phyloP scores from a whole-genome alignment of 495 filamentous ascomycete genomes.

The Hypoxylon lienhwacheense region DNA sequence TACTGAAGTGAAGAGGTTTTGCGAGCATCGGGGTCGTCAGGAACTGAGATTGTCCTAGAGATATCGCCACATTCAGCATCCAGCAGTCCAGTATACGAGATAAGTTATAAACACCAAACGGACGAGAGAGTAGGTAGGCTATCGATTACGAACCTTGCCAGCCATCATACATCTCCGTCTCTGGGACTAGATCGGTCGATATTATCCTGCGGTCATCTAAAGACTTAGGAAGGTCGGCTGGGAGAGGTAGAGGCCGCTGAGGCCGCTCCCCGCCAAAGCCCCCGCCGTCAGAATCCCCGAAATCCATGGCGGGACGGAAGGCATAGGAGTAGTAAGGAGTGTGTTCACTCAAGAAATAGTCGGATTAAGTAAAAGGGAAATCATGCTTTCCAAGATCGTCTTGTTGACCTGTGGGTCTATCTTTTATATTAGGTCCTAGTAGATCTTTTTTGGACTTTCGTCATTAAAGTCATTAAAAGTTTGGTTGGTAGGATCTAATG shows the following conservation, averaged over 20 bases:
- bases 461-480: conserved; percentile 30
- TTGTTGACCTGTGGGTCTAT: conserved; percentile 24
- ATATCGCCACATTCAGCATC: conserved; percentile 30
- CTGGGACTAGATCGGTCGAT: conserved; percentile 58
- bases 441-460: conserved; percentile 18
- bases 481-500: too few species aligned
- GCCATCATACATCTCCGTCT: conserved; percentile 97
- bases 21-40: conserved; percentile 81
- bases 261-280: conserved; percentile 46
- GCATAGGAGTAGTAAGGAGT: conserved; percentile 39
- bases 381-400: conserved; percentile 29
- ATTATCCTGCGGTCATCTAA: conserved; percentile 80
- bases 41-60: conserved; percentile 88
- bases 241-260: conserved; percentile 59
- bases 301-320: conserved; percentile 55
- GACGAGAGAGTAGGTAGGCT: too few species aligned
- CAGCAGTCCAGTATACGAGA: background rate
- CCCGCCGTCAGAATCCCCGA: conserved; percentile 54
- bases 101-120: conserved; percentile 1
- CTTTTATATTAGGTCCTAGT: conserved; percentile 24
- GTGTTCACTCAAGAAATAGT: conserved; percentile 30
- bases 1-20: conserved; percentile 78
- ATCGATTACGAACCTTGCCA: conserved; percentile 90
- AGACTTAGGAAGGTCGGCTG: conserved; percentile 84
- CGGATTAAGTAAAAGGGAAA: conserved; percentile 5